Base-by-base conservation (phyloP, 345 rosid genomes). In the Luvunga scandens region DNA sequence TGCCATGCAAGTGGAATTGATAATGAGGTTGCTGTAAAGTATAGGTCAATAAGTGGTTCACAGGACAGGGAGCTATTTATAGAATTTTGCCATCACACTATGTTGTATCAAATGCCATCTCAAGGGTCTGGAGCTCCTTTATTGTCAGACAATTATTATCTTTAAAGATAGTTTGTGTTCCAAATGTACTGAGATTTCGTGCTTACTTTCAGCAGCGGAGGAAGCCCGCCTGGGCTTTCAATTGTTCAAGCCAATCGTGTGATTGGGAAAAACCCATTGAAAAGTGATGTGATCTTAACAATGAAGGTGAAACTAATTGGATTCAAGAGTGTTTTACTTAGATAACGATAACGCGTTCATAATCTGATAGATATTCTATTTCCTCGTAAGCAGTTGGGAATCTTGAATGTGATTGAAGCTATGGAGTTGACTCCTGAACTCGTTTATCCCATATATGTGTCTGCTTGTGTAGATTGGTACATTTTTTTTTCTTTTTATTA, bases 141-240 rank as follows among this genome's bases (percentile, higher is more conserved):
- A 31, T 79, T 27, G 28, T 30, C 16, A 31, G 28, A 59, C 66
- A 62, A 10, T 13, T 68, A 60, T 74, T 3, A 53, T 81, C 69
- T 50, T 75, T 33, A 61, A 75, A 70, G 56, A 24, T 55, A 70
- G 69, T 12, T 18, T 39, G 55, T 56, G 71, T 77, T 69, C 72
- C 25, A 22, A 64, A 27, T 87, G 78, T 79, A 75, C 33, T 81
- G 76, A 64, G 65, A 78, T 66, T 75, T 81, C 2, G 14, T 76
- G 77, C 68, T 83, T 88, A 48, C 12, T 75, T 78, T 34, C 57
- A 87, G 77, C 85, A 95, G 99, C 22, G 94, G 92, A 81, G 97
- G 91, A 80, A 79, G 89, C 82, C 85, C 92, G 38, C 92, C 97
- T 39, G 99, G 99, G 70, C 99, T 95, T 72, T 95, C 99, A 83